A percentile compares a stretch with the other conserved stretches of the same genome.
phyloP scores from a whole-genome alignment of 768 basidiomycete genomes.

The Amanita pallidorosea region DNA sequence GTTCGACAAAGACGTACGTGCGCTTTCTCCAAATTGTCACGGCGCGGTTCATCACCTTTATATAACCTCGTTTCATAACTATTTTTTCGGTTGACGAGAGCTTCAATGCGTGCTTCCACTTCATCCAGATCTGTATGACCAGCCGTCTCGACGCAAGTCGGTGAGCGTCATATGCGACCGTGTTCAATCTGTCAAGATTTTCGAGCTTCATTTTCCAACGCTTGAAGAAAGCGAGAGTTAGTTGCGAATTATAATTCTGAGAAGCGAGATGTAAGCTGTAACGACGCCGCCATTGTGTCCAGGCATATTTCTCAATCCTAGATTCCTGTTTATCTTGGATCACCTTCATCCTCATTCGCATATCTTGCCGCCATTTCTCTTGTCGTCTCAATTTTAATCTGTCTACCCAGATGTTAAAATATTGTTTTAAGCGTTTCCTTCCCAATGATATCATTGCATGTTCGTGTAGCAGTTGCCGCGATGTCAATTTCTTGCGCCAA shows the following conservation, averaged over 20 bases:
- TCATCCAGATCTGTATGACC: constrained; percentile 36
- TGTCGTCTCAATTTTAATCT: constrained; percentile 46
- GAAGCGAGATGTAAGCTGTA: constrained; percentile 41
- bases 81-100: constrained; percentile 33
- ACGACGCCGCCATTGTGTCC: constrained; percentile 57
- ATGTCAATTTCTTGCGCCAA: constrained; percentile 41
- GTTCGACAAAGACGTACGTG: constrained; percentile 11
- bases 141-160: constrained; percentile 24
- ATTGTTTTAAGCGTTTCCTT: constrained; percentile 28
- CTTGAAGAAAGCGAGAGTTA: constrained; percentile 32
- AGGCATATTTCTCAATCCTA: constrained; percentile 44
- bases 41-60: constrained; percentile 36
- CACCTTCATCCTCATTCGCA: constrained; percentile 60
- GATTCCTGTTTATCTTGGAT: constrained; percentile 46
- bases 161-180: constrained; percentile 37
- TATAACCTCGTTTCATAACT: constrained; percentile 31
- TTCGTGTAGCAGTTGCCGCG: constrained; percentile 26
- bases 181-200: constrained; percentile 32
- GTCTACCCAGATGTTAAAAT: constrained; percentile 42
- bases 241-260: constrained; percentile 34
- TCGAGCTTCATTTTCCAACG: constrained; percentile 43
- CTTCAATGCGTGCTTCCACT: constrained; percentile 41
- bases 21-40: constrained; percentile 49
- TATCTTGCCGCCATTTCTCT: constrained; percentile 52
- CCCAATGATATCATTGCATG: constrained; percentile 35